Percentiles rank a stretch among this genome's conserved stretches.
Evolutionary conservation across 176 grass and related monocot genomes (phyloP).

Genomic region (Carex cristatella): DNA sequence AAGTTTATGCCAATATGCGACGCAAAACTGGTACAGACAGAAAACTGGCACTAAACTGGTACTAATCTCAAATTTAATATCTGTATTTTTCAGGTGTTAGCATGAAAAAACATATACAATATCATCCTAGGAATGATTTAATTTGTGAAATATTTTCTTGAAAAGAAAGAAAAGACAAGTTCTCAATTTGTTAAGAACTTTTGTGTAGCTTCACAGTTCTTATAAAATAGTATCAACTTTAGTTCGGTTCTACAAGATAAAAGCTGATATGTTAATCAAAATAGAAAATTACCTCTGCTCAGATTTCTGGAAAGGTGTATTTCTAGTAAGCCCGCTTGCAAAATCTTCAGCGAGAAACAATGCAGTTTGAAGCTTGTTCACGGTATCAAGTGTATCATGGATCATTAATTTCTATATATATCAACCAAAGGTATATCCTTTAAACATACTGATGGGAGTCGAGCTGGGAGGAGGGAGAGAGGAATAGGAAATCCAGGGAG

Average conservation of each 20-base stretch:
- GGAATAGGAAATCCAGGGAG: no score
- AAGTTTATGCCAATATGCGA: no score
- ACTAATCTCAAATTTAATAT: slow-evolving; percentile 29
- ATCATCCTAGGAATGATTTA: not conserved
- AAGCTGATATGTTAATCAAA: not conserved
- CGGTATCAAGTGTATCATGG: slow-evolving; percentile 49
- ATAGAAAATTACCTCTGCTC: slow-evolving; percentile 54
- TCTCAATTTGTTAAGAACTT: not conserved
- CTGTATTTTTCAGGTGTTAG: slow-evolving; percentile 31
- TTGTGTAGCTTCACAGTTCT: not conserved
- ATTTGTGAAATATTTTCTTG: not conserved
- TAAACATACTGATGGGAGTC: not conserved
- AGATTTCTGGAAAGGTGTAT: slow-evolving; percentile 71
- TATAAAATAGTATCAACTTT: not conserved
- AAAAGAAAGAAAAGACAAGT: not conserved
- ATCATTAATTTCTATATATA: slow-evolving; percentile 90
- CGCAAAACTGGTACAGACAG: no score
- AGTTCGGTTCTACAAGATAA: not conserved
- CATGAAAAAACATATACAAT: not conserved
- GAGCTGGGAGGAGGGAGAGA: no score
- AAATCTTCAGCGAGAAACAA: slow-evolving; percentile 73
- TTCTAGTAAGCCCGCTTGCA: slow-evolving; percentile 52
- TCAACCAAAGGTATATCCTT: no score
- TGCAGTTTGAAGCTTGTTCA: slow-evolving; percentile 85
- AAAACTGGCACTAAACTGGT: no score